Conservation (phyloP, 1,139 yeast species). For the Candida sanyaensis region DNA sequence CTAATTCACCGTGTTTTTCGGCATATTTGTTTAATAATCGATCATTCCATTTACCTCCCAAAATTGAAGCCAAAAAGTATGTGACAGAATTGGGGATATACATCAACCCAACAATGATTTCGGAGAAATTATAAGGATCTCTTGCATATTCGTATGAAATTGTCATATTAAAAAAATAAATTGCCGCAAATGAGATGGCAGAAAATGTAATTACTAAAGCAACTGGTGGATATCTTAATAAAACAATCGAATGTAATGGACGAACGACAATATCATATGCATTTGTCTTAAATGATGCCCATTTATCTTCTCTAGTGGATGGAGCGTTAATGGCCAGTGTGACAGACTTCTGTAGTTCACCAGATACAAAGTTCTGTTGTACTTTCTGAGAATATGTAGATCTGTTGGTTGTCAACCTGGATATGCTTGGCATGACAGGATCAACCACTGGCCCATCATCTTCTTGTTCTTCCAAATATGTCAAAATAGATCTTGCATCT, state of each 20-base stretch:
- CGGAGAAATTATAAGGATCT: constrained; percentile 67
- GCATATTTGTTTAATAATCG: constrained; percentile 55
- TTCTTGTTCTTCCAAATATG: constrained; percentile 13
- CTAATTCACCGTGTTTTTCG: constrained; percentile 57
- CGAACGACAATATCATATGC: constrained; percentile 45
- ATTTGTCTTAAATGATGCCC: constrained; percentile 18
- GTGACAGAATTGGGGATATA: constrained; percentile 85
- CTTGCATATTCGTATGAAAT: constrained; percentile 63
- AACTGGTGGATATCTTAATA: constrained; percentile 74
- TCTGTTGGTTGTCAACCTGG: constrained; percentile 36
- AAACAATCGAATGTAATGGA: constrained; percentile 53
- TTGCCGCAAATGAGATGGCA: constrained; percentile 64
- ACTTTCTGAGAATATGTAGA: constrained; percentile 34
- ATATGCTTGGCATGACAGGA: constrained; percentile 38
- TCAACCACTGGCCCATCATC: constrained; percentile 36
- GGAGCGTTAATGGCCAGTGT: constrained; percentile 11
- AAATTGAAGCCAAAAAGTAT: constrained; percentile 68
- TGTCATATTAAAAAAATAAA: constrained; percentile 76
- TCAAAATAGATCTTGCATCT: constrained; percentile 6
- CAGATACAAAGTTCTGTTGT: constrained; percentile 25
- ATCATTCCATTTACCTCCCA: constrained; percentile 85
- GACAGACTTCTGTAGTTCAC: constrained; percentile 22
- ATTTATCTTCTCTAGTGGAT: constrained; percentile 11
- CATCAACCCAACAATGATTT: constrained; percentile 69
- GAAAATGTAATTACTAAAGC: constrained; percentile 63